A percentile compares a stretch with the other conserved stretches of the same genome.
Evolutionary conservation across 2,329 filamentous ascomycete genomes (phyloP).

Genomic region (Penicillium capsulatum): DNA sequence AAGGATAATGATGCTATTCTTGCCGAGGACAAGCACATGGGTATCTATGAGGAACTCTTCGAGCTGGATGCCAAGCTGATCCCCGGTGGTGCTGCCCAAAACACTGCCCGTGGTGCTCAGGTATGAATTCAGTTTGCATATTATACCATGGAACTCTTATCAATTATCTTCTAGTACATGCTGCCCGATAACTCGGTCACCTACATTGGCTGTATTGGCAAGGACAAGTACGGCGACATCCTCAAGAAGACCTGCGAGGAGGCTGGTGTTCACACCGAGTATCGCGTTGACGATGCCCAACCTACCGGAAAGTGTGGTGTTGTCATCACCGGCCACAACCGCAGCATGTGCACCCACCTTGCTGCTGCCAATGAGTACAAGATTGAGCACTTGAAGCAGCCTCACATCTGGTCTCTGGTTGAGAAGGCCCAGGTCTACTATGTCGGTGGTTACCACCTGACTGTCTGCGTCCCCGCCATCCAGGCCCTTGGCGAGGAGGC

Average conservation of each 20-base stretch:
- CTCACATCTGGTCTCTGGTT: conserved; percentile 86
- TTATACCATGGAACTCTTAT: too few relatives aligned
- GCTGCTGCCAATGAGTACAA: conserved; percentile 97
- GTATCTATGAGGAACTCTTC: conserved; percentile 88
- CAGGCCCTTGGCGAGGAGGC: conserved; percentile 87
- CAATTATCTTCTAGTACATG: conserved; percentile 64
- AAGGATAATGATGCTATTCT: conserved; percentile 98
- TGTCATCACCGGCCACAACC: conserved; percentile 94
- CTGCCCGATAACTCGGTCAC: conserved; percentile 84
- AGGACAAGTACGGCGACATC: conserved; percentile 91
- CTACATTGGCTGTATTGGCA: conserved; percentile 89
- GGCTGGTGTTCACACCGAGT: conserved; percentile 88
- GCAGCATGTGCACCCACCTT: conserved; percentile 90
- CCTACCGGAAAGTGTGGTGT: conserved; percentile 93
- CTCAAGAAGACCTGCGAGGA: conserved; percentile 80
- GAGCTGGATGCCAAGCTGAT: conserved; percentile 91
- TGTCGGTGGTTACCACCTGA: conserved; percentile 95
- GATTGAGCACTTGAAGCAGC: conserved; percentile 84
- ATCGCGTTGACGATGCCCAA: conserved; percentile 78
- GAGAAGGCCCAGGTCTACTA: conserved; percentile 87
- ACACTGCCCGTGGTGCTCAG: conserved; percentile 91
- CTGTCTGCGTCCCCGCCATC: conserved; percentile 87
- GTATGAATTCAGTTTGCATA: too few relatives aligned
- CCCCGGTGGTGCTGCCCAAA: conserved; percentile 93
- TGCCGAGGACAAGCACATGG: conserved; percentile 83